phyloP scores from a whole-genome alignment of 768 basidiomycete genomes.

The Phlebiopsis flavidoalba region DNA sequence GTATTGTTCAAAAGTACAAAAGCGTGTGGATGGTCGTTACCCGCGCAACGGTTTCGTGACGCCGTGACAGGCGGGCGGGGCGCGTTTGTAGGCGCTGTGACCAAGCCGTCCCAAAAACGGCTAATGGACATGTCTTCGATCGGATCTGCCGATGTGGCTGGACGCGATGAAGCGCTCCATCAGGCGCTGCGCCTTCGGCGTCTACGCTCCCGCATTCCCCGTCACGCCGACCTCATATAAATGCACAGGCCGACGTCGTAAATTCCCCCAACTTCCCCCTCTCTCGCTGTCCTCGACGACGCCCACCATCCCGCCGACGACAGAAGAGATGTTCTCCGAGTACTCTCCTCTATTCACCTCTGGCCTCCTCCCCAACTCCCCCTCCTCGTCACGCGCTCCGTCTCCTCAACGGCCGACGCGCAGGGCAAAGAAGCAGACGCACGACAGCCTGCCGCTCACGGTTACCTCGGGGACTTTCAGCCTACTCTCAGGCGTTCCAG shows the following conservation, averaged over 20 bases:
- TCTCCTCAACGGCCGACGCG: constrained; percentile 21
- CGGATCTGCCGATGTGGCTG: constrained; percentile 6
- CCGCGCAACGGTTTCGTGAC: constrained; percentile 4
- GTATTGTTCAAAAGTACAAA: constrained; percentile 1
- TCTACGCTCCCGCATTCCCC: neutral
- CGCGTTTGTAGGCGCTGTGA: neutral
- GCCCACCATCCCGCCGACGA: neutral
- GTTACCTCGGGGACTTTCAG: constrained; percentile 15
- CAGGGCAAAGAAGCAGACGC: constrained; percentile 2
- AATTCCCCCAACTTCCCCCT: neutral
- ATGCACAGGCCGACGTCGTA: neutral
- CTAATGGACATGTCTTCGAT: constrained; percentile 1
- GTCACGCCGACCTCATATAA: neutral
- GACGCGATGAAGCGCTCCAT: neutral
- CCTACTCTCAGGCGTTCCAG: constrained; percentile 8
- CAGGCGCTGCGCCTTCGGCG: neutral
- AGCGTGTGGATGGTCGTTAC: constrained; percentile 5
- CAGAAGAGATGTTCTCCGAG: constrained; percentile 30
- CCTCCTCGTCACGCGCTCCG: constrained; percentile 17
- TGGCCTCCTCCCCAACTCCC: constrained; percentile 40
- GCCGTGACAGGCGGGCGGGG: constrained; percentile 7
- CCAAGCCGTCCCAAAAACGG: neutral
- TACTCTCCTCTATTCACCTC: constrained; percentile 67
- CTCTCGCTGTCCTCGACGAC: constrained; percentile 4
- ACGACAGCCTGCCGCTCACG: constrained; percentile 19